These are phyloP conservation scores for Saprolegnia diclina DNA, from an alignment of 352 stramenopile species.

Conservation along the genomic window DNA sequence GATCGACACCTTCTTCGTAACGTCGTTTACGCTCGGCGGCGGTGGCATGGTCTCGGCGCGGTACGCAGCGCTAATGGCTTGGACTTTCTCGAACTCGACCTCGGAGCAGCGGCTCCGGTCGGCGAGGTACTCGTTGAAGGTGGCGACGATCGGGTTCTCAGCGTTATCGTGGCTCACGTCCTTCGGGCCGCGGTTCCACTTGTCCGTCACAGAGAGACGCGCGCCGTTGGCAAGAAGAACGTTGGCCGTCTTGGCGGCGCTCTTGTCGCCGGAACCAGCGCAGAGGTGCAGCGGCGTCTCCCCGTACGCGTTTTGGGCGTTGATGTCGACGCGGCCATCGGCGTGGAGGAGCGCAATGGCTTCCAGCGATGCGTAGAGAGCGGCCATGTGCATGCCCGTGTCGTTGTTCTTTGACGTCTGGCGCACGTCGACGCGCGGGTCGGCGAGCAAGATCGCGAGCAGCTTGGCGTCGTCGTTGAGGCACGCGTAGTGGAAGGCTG, in stretches of 20 bases:
- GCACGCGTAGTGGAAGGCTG: slow-evolving; percentile 34
- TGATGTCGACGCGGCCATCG: slow-evolving; percentile 27
- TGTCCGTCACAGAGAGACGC: slow-evolving; percentile 28
- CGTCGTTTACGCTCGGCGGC: not conserved
- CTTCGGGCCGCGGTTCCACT: slow-evolving; percentile 31
- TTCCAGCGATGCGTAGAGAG: slow-evolving; percentile 31
- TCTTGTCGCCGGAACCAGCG: slow-evolving; percentile 35
- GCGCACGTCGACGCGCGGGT: slow-evolving; percentile 31
- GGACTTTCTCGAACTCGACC: slow-evolving; percentile 21
- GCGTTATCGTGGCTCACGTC: slow-evolving; percentile 35
- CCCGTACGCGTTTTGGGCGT: slow-evolving; percentile 34
- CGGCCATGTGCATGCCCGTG: slow-evolving; percentile 32
- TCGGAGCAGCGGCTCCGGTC: slow-evolving; percentile 21
- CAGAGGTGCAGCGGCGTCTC: slow-evolving; percentile 38
- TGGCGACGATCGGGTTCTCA: slow-evolving; percentile 32
- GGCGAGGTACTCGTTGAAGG: slow-evolving; percentile 30
- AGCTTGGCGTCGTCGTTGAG: slow-evolving; percentile 33
- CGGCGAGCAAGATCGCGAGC: slow-evolving; percentile 28
- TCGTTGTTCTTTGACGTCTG: slow-evolving; percentile 28
- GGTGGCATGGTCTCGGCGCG: slow-evolving; percentile 14
- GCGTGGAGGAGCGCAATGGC: slow-evolving; percentile 33
- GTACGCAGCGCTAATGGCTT: slow-evolving; percentile 15
- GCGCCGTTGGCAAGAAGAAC: slow-evolving; percentile 32
- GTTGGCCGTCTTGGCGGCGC: slow-evolving; percentile 28
- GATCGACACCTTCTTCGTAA: slow-evolving; percentile 26